Conservation (phyloP, 371 early-diverging fungal species). For the Sporodiniella umbellata region DNA sequence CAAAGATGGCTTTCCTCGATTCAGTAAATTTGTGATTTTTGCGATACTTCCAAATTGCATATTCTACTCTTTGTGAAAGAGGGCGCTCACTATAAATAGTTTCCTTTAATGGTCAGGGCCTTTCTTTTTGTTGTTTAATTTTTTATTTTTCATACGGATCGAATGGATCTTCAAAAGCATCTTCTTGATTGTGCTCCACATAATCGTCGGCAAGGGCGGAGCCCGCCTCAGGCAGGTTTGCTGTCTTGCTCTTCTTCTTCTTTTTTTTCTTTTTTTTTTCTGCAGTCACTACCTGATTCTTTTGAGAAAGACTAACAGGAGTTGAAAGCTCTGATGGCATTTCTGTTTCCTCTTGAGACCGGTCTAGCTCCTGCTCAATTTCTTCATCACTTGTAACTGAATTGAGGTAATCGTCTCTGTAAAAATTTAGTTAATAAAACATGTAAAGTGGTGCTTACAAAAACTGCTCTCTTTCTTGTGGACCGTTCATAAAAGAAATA, state of each 20-base stretch:
- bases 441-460: background rate
- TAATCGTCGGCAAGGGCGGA: slow-evolving; percentile 34
- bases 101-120: too few relatives aligned
- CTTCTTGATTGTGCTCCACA: slow-evolving; percentile 39
- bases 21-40: slow-evolving; percentile 52
- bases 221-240: slow-evolving; percentile 55
- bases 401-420: background rate
- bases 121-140: too few relatives aligned
- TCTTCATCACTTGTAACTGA: background rate
- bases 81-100: slow-evolving; percentile 31
- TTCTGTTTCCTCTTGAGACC: slow-evolving; percentile 1
- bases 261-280: slow-evolving; percentile 51
- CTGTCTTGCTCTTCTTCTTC: slow-evolving; percentile 48
- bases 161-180: slow-evolving; percentile 39
- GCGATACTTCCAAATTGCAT: slow-evolving; percentile 55
- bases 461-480: background rate
- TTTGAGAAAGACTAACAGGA: slow-evolving; percentile 25
- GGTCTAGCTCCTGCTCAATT: background rate
- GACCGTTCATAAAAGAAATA: background rate
- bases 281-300: slow-evolving; percentile 1
- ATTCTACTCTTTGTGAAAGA: slow-evolving; percentile 50
- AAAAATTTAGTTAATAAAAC: background rate
- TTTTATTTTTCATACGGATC: slow-evolving; percentile 26
- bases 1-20: slow-evolving; percentile 37
- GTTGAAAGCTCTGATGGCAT: slow-evolving; percentile 28